A percentile compares a stretch with the other conserved stretches of the same genome.
Conservation (phyloP, 306 rosid genomes). For the Rosa persica region DNA sequence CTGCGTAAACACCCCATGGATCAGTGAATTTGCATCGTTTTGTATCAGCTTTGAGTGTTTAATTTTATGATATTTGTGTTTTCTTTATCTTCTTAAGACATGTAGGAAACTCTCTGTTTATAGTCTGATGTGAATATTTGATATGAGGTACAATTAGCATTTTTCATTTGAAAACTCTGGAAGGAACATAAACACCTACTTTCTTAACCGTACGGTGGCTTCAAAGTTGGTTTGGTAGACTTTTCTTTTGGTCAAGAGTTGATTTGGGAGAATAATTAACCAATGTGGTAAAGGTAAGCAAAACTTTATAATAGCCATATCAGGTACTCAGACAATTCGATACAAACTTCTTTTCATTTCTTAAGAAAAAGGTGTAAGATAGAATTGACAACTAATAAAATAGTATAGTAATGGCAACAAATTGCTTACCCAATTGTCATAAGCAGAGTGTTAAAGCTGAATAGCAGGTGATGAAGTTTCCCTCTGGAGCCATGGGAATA, state of each 20-base stretch:
- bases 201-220: background rate
- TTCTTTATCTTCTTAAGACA: background rate
- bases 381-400: background rate
- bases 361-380: background rate
- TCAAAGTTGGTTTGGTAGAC: background rate
- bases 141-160: background rate
- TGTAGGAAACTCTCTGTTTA: background rate
- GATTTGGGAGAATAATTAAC: background rate
- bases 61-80: background rate
- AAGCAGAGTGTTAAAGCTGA: background rate
- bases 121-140: background rate
- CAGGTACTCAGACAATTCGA: background rate
- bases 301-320: background rate
- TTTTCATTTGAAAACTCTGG: background rate
- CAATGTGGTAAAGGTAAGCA: background rate
- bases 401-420: background rate
- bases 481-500: background rate
- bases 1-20: conserved; percentile 23
- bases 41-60: background rate
- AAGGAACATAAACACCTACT: background rate
- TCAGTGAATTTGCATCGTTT: background rate
- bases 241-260: background rate
- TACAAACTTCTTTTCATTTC: background rate
- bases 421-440: background rate
- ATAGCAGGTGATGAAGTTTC: background rate